Percentiles rank a stretch among this genome's conserved stretches.
Evolutionary conservation across 1,284 basidiomycete genomes (phyloP).

Genomic region (Austropuccinia psidii): DNA sequence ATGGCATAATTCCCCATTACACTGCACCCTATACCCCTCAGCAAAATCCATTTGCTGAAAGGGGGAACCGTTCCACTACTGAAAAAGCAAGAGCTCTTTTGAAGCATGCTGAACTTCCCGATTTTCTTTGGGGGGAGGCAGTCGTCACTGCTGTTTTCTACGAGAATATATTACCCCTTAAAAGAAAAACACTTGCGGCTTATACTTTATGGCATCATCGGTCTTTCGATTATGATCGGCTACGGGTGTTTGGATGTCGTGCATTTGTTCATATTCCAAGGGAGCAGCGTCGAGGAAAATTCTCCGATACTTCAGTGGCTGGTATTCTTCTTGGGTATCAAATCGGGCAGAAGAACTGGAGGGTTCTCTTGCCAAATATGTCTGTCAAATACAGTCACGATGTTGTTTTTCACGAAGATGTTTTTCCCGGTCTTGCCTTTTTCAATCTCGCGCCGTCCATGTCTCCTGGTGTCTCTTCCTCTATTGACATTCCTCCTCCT

Average conservation of each 20-base stretch:
- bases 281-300: neutral
- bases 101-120: constrained; percentile 42
- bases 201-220: neutral
- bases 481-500: neutral
- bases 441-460: neutral
- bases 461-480: neutral
- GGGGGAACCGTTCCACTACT: constrained; percentile 44
- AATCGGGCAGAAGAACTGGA: constrained; percentile 14
- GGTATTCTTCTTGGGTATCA: neutral
- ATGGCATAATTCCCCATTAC: neutral
- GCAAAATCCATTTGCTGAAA: constrained; percentile 46
- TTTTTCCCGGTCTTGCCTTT: constrained; percentile 3
- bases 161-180: constrained; percentile 41
- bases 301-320: neutral
- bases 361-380: neutral
- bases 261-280: neutral
- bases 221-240: neutral
- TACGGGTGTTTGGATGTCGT: neutral
- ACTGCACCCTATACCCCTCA: constrained; percentile 45
- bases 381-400: neutral
- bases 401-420: neutral
- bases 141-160: constrained; percentile 46
- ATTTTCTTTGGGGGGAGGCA: constrained; percentile 48
- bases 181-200: neutral
- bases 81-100: constrained; percentile 44